Base-by-base conservation (phyloP, 768 basidiomycete genomes). In the Mycena olivaceomarginata region DNA sequence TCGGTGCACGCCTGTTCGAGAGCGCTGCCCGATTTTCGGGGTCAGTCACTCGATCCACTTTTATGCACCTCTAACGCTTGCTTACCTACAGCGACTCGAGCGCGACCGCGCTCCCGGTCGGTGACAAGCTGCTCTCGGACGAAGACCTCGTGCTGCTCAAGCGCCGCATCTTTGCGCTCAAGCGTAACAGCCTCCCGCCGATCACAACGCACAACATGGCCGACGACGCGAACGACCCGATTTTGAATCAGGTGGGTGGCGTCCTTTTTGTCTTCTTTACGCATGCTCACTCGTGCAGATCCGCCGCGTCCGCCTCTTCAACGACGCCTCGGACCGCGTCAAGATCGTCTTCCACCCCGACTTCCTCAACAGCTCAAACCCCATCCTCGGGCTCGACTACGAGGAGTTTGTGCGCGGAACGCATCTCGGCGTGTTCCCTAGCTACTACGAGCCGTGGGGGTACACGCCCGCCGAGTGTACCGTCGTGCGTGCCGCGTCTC, bases 191-290 rank as follows among this genome's bases (percentile, higher is more conserved):
- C 13, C 92, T 97, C n/a, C 98, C 98, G 0, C 96, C 98, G 1
- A 91, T 99, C 57, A 95, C 94, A n/a, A 99, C 98, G 18, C 98
- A 99, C 88, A 99, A 99, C 87, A 99, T 99, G 98, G 92, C 91
- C 31, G 98, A 99, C 83, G 98, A 99, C 83, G 87, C 91, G 43
- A 94, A 86, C 81, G 98, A 99, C 83, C 98, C 98, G 8, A 96
- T 99, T 79, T 86, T 99, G 63, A 98, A 94, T 86, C 98, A 99
- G 72, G 75, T 79, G 31, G 3, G 77, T 39, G 12, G 22, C 46
- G 15, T 1, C 11, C 4, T 37, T 22, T 20, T n/a, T 4, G 62
- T 20, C 18, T 56, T 16, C 16, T 6, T 53, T 7, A 11, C 11
- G 11, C 31, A 31, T 31, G 31, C 31, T 31, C 31, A 31, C 22